Evolutionary conservation across 78 protist genomes (phyloP), one percentile per base, ranked within the genome.

Genomic region (Dictyostelium capitatum): DNA sequence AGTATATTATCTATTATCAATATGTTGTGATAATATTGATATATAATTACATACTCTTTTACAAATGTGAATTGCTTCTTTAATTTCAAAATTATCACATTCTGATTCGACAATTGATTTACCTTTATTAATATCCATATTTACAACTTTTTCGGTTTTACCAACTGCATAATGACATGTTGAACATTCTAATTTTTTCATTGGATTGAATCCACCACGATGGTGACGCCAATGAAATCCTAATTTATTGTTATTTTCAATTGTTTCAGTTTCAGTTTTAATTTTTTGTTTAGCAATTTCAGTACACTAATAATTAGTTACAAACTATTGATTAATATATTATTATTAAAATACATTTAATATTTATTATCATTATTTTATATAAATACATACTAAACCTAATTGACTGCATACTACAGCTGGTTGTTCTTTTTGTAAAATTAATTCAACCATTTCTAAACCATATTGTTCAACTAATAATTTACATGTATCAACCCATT

Each of bases 101-200:
- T 72, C 30, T 9, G 30, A 7, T 6, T 72, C 79, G 20, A 72
- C 54, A 32, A 15, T 15, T 3, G 43, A n/a, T 67, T 19, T 67
- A 15, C 47, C 75, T 12, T 37, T 32, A 32, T 67, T 67, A 5
- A 67, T 32, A 32, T 67, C 75, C 17, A 15, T 12, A 32, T 67
- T 67, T 25, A 67, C 48, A 17, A 32, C 41, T 30, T 32, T 32
- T 32, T 67, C 75, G 30, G 75, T 43, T 72, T 72, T 72, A 32
- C 54, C 54, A 20, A 43, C 79, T 9, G 54, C 79, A 43, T n/a
- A 72, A 20, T 72, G 79, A 10, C 79, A 72, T 41, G 79, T 37
- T 41, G 30, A 41, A 20, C 79, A 72, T 72, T 72, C 54, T 6
- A 72, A 72, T 72, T 72, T 72, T 17, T 72, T 72, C 0, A 72